Percentiles rank a stretch among this genome's conserved stretches.
These are phyloP conservation scores for Corylus heterophylla DNA, from an alignment of 306 rosid genomes.

Conservation along the genomic window DNA sequence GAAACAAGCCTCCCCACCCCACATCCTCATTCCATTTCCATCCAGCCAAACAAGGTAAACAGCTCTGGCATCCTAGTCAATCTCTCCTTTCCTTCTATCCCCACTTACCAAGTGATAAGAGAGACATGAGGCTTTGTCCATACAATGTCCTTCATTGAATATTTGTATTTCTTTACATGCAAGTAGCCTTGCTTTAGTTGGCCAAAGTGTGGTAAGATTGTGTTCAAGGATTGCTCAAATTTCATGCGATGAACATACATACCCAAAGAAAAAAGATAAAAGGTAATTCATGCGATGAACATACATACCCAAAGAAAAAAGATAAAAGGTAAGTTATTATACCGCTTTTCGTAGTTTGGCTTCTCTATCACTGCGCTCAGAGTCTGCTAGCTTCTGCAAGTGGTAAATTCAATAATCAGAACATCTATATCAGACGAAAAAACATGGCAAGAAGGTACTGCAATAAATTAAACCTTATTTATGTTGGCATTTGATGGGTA, in stretches of 20 bases:
- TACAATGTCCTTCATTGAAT: background rate
- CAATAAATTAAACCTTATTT: conserved; percentile 54
- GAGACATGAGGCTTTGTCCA: background rate
- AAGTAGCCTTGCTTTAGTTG: background rate
- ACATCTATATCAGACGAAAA: conserved; percentile 26
- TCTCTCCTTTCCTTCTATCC: background rate
- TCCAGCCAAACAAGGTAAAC: background rate
- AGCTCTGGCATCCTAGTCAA: background rate
- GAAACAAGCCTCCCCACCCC: background rate
- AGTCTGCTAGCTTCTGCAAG: conserved; percentile 53
- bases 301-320: background rate
- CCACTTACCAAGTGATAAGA: background rate
- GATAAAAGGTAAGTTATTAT: background rate
- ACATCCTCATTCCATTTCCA: background rate
- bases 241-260: background rate
- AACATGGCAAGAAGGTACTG: conserved; percentile 8
- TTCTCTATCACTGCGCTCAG: conserved; percentile 47
- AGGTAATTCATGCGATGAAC: background rate
- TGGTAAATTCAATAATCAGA: conserved; percentile 32
- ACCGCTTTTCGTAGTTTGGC: conserved; percentile 61
- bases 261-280: background rate
- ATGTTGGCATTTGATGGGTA: conserved; percentile 54
- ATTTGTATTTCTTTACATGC: background rate
- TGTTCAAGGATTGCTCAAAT: background rate
- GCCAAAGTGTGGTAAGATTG: background rate